Evolutionary conservation across 1,139 yeast species (phyloP).

Genomic region (Suhomyces bribrorum): DNA sequence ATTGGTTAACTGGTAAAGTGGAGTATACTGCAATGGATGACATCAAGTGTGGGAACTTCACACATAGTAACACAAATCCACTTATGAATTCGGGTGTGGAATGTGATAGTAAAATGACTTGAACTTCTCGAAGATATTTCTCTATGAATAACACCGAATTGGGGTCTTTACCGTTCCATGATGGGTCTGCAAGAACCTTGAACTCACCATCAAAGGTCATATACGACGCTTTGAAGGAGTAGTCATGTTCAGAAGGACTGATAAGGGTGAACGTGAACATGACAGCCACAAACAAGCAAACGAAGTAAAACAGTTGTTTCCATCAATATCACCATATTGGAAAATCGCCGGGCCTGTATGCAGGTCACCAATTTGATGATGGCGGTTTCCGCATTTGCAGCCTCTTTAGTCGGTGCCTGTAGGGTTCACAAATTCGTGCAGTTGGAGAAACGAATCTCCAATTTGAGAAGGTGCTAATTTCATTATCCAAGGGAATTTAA

Average conservation of each 20-base stretch:
- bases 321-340: no score
- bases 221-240: constrained; percentile 43
- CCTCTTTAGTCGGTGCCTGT: no score
- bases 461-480: no score
- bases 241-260: constrained; percentile 32
- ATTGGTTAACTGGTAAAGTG: constrained; percentile 82
- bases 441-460: no score
- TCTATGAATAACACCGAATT: constrained; percentile 46
- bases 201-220: constrained; percentile 49
- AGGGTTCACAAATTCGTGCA: no score
- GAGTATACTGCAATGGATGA: constrained; percentile 76
- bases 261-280: constrained; percentile 48
- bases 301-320: no score
- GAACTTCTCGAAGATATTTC: constrained; percentile 51
- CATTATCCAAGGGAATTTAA: no score
- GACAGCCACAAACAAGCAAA: constrained; percentile 1
- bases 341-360: no score
- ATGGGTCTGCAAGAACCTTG: constrained; percentile 66
- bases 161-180: constrained; percentile 60
- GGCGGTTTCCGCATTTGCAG: no score
- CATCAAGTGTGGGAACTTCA: constrained; percentile 60
- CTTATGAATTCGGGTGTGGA: constrained; percentile 81
- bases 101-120: constrained; percentile 77
- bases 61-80: constrained; percentile 70
- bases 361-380: no score